Conservation (phyloP, 1,284 basidiomycete genomes). For the Exsudoporus floridanus region DNA sequence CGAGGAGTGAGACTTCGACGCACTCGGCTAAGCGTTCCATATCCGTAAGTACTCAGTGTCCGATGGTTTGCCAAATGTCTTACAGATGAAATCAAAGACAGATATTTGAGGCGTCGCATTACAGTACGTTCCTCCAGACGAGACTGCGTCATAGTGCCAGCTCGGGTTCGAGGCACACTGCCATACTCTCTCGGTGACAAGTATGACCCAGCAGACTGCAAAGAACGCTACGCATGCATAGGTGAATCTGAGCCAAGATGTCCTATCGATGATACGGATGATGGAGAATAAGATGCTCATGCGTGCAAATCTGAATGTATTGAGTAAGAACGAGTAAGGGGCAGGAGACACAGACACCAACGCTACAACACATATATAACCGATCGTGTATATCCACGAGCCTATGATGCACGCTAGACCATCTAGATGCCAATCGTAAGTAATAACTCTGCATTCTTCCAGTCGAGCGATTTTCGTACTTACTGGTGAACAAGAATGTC, state of each 20-base stretch:
- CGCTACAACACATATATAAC: no score
- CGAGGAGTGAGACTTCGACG: neutral
- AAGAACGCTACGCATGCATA: neutral
- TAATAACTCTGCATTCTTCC: no score
- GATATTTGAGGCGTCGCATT: no score
- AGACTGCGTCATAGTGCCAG: no score
- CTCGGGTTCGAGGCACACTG: neutral
- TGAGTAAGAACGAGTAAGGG: neutral
- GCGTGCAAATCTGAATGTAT: constrained; percentile 10
- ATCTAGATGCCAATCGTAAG: no score
- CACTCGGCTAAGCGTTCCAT: neutral
- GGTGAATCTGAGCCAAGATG: constrained; percentile 8
- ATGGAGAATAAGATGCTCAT: constrained; percentile 25
- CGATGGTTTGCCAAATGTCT: no score
- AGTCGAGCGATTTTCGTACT: no score
- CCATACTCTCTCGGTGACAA: neutral
- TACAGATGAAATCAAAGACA: no score
- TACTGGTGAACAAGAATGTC: no score
- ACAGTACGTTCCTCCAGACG: no score
- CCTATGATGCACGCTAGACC: no score
- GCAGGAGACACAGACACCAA: neutral
- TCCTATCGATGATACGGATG: constrained; percentile 15
- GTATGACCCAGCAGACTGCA: neutral
- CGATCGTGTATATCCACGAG: no score
- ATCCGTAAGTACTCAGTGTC: neutral